These are phyloP conservation scores for Lentinula boryana DNA, from an alignment of 768 basidiomycete species.

Conservation along the genomic window DNA sequence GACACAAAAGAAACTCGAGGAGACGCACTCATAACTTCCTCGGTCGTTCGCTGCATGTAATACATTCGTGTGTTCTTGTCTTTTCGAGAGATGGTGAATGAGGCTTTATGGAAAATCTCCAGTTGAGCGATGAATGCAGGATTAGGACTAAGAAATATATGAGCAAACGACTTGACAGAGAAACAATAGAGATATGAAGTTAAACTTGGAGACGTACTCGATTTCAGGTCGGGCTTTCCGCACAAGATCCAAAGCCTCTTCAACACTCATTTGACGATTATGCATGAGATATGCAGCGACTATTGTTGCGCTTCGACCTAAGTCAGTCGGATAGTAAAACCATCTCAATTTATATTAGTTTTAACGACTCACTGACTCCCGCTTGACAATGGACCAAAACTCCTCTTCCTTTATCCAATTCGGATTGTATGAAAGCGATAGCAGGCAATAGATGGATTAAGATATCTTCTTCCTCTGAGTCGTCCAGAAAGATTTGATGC, in stretches of 20 bases:
- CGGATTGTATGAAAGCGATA: slow-evolving; percentile 78
- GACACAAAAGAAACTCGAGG: neutral
- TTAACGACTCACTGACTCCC: slow-evolving; percentile 64
- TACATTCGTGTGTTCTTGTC: slow-evolving; percentile 75
- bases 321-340: neutral
- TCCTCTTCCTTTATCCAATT: slow-evolving; percentile 67
- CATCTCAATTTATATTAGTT: neutral
- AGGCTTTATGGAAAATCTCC: slow-evolving; percentile 68
- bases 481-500: slow-evolving; percentile 75
- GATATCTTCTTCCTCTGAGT: slow-evolving; percentile 71
- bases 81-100: slow-evolving; percentile 57
- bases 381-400: slow-evolving; percentile 90
- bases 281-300: slow-evolving; percentile 90
- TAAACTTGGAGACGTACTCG: slow-evolving; percentile 38
- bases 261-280: slow-evolving; percentile 40
- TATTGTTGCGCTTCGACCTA: slow-evolving; percentile 81
- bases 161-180: neutral
- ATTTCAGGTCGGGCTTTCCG: slow-evolving; percentile 58
- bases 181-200: neutral
- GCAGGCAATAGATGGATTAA: slow-evolving; percentile 72
- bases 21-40: slow-evolving; percentile 72
- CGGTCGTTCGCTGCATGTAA: slow-evolving; percentile 72
- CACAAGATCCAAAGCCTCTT: slow-evolving; percentile 65
- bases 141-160: slow-evolving; percentile 59
- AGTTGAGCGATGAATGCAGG: slow-evolving; percentile 77